phyloP scores from a whole-genome alignment of 148 eudicot genomes.

The Suaeda aralocaspica region DNA sequence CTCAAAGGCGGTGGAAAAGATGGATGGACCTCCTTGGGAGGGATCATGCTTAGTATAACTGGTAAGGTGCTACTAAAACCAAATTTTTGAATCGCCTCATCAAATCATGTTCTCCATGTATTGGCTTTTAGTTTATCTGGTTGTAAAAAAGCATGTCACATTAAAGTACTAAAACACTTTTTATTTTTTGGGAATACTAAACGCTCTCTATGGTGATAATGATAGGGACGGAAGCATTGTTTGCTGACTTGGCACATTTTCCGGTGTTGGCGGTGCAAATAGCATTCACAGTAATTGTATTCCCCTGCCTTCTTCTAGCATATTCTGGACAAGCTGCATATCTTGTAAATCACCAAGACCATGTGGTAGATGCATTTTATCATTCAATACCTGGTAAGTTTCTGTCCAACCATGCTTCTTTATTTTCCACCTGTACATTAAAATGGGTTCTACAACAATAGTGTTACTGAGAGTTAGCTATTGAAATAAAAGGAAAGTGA shows the following conservation, averaged over 20 bases:
- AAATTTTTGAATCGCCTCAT: neutral
- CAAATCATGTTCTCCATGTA: neutral
- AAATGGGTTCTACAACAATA: no score
- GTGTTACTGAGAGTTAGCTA: no score
- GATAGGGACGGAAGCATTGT: conserved; percentile 94
- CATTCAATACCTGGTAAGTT: conserved; percentile 87
- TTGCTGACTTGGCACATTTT: conserved; percentile 91
- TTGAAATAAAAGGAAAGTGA: neutral
- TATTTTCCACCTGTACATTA: neutral
- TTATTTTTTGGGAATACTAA: no score
- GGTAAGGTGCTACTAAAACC: conserved; percentile 35
- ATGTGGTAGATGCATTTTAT: conserved; percentile 80
- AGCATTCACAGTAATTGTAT: conserved; percentile 82
- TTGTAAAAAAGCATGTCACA: neutral
- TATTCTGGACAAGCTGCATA: conserved; percentile 98
- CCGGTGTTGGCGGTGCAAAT: conserved; percentile 89
- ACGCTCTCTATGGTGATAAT: conserved; percentile 11
- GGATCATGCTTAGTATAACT: conserved; percentile 97
- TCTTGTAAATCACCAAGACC: conserved; percentile 64
- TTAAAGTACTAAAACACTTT: no score
- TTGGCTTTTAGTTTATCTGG: neutral
- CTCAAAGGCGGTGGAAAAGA: conserved; percentile 58
- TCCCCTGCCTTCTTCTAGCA: conserved; percentile 94
- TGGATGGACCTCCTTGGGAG: conserved; percentile 90
- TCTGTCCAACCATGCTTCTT: neutral